Conservation (phyloP, 1,139 yeast genomes). For the Magnusiomyces fungicola region DNA sequence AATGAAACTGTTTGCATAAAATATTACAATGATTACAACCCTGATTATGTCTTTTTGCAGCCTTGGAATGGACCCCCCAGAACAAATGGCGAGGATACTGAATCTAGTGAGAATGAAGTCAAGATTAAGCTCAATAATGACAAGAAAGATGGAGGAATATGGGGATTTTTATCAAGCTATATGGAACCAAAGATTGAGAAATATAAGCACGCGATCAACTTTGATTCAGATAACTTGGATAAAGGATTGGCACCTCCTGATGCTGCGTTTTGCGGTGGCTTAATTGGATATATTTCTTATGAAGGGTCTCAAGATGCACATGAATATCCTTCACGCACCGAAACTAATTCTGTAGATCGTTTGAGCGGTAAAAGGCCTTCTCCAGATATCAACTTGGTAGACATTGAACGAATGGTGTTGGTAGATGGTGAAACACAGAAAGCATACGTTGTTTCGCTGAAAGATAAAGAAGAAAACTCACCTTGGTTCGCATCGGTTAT, state of each 20-base stretch:
- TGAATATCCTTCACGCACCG: constrained; percentile 9
- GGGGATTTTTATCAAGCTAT: constrained; percentile 45
- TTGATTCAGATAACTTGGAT: constrained; percentile 15
- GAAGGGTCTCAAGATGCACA: constrained; percentile 41
- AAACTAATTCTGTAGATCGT: constrained; percentile 1
- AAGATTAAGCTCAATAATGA: constrained; percentile 10
- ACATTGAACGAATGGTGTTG: constrained; percentile 58
- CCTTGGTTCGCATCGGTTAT: constrained; percentile 34
- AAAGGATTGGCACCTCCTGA: constrained; percentile 18
- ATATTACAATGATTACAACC: constrained; percentile 43
- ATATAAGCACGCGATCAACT: constrained; percentile 18
- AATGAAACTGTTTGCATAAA: constrained; percentile 52
- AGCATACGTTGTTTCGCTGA: constrained; percentile 52
- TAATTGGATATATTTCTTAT: constrained; percentile 76
- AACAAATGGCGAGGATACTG: constrained; percentile 23
- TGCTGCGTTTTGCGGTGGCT: constrained; percentile 83
- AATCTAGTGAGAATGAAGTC: background rate
- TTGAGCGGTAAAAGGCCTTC: constrained; percentile 15
- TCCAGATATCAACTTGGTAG: constrained; percentile 74
- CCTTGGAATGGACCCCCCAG: too few species aligned
- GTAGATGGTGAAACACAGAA: constrained; percentile 43
- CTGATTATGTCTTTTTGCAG: constrained; percentile 28
- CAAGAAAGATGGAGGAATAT: constrained; percentile 29
- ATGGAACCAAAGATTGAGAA: constrained; percentile 38
- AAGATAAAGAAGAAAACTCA: constrained; percentile 27